Conservation (phyloP, 306 rosid genomes). For the Urtica urens region DNA sequence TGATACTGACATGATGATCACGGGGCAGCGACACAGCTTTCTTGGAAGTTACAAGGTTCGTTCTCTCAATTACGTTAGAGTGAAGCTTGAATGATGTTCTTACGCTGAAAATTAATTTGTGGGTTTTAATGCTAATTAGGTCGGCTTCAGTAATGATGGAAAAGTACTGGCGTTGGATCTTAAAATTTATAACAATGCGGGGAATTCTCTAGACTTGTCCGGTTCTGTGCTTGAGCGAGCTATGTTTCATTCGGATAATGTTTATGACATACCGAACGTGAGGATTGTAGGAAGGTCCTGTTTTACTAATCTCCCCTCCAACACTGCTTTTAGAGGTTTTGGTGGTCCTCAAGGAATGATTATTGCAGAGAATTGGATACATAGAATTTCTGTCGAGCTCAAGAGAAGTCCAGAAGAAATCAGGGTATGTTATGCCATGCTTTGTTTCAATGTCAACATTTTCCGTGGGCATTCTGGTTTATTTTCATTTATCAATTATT, state of each 20-base stretch:
- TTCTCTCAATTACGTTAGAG: no score
- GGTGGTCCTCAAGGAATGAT: constrained; percentile 99
- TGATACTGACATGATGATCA: constrained; percentile 79
- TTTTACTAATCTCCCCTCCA: constrained; percentile 71
- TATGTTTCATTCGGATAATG: constrained; percentile 87
- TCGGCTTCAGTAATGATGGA: constrained; percentile 89
- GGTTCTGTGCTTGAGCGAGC: constrained; percentile 89
- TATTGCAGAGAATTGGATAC: constrained; percentile 87
- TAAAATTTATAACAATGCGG: constrained; percentile 76
- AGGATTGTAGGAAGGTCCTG: constrained; percentile 70
- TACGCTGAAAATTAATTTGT: no score
- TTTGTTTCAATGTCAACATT: constrained; percentile 8
- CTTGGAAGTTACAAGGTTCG: constrained; percentile 91
- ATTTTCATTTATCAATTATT: not conserved
- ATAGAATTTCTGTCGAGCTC: constrained; percentile 68
- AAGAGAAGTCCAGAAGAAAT: constrained; percentile 75
- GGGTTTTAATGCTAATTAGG: constrained; percentile 29
- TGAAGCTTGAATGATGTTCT: no score
- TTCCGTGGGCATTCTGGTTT: constrained; percentile 12
- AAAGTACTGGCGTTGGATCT: constrained; percentile 78
- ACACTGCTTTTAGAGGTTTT: constrained; percentile 96
- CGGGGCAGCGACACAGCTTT: constrained; percentile 95
- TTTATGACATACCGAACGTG: constrained; percentile 88
- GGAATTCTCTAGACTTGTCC: constrained; percentile 83
- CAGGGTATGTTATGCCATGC: constrained; percentile 36